Evolutionary conservation across 192 early-diverging fungal genomes (phyloP).

Genomic region (Backusella tuberculispora): DNA sequence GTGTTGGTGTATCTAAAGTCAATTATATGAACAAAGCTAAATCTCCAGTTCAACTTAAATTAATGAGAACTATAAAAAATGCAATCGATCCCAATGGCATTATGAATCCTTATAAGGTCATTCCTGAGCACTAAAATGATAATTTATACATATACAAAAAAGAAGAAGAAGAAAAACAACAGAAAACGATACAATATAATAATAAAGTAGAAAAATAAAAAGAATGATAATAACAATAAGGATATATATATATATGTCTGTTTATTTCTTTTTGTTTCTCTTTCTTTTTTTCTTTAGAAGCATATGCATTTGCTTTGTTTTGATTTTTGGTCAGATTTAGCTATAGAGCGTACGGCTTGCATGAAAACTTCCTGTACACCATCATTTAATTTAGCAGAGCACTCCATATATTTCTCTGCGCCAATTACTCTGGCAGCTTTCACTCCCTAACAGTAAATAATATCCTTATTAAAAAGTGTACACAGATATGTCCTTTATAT

Average conservation of each 20-base stretch:
- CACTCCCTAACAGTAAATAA: constrained; percentile 53
- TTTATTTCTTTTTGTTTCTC: neutral
- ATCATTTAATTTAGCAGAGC: constrained; percentile 72
- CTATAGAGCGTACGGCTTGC: constrained; percentile 57
- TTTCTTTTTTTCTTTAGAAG: neutral
- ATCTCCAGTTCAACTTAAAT: constrained; percentile 70
- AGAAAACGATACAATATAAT: neutral
- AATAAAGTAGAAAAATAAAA: neutral
- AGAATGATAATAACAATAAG: too few species aligned
- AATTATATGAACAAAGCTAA: constrained; percentile 82
- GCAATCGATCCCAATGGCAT: constrained; percentile 93
- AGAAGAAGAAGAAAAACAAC: neutral
- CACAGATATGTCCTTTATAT: neutral
- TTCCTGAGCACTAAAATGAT: constrained; percentile 39
- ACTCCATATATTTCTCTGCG: constrained; percentile 82
- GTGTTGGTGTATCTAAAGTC: constrained; percentile 78
- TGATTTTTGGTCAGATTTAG: neutral
- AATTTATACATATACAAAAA: neutral
- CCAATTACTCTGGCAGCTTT: constrained; percentile 70
- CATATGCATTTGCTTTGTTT: constrained; percentile 11
- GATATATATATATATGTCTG: neutral
- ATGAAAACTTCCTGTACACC: constrained; percentile 88
- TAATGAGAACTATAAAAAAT: constrained; percentile 87
- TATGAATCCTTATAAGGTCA: constrained; percentile 85
- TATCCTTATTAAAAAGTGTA: neutral